Percentiles rank a stretch among this genome's conserved stretches.
phyloP scores from a whole-genome alignment of 495 filamentous ascomycete genomes.

The Aspergillus sclerotiicarbonarius region DNA sequence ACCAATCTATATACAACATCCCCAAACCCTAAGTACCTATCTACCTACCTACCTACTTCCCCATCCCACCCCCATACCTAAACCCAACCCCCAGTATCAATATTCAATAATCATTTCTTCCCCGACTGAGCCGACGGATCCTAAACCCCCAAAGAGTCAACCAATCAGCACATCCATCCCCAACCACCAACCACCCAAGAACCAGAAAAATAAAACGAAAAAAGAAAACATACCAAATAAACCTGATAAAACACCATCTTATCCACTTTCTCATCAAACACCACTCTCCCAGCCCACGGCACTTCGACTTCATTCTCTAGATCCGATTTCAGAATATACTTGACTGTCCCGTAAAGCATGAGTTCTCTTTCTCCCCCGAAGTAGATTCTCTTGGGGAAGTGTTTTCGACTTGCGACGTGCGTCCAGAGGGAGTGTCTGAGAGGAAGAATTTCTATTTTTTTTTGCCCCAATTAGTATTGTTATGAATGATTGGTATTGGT shows the following conservation, averaged over 20 bases:
- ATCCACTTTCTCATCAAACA: conserved; percentile 47
- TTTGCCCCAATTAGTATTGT: conserved; percentile 1
- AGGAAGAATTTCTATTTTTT: conserved; percentile 48
- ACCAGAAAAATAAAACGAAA: conserved; percentile 24
- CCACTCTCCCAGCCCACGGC: conserved; percentile 55
- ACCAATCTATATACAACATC: neutral
- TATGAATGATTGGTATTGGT: neutral
- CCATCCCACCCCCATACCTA: neutral
- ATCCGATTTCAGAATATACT: conserved; percentile 52
- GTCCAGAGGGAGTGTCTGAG: conserved; percentile 58
- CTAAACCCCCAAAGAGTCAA: conserved; percentile 16
- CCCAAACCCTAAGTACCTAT: neutral
- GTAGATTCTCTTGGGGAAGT: conserved; percentile 51
- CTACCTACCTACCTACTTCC: neutral
- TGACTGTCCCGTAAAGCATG: conserved; percentile 63
- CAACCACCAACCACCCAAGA: conserved; percentile 1
- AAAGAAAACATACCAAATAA: conserved; percentile 51
- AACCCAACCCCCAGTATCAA: no score
- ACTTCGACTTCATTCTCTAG: conserved; percentile 37
- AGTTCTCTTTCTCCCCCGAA: conserved; percentile 52
- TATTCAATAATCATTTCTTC: no score
- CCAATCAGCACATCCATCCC: neutral
- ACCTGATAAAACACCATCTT: conserved; percentile 67
- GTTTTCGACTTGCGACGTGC: conserved; percentile 49
- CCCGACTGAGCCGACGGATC: conserved; percentile 41